Conservation (phyloP, 495 filamentous ascomycete genomes). For the Talaromyces wortmannii region DNA sequence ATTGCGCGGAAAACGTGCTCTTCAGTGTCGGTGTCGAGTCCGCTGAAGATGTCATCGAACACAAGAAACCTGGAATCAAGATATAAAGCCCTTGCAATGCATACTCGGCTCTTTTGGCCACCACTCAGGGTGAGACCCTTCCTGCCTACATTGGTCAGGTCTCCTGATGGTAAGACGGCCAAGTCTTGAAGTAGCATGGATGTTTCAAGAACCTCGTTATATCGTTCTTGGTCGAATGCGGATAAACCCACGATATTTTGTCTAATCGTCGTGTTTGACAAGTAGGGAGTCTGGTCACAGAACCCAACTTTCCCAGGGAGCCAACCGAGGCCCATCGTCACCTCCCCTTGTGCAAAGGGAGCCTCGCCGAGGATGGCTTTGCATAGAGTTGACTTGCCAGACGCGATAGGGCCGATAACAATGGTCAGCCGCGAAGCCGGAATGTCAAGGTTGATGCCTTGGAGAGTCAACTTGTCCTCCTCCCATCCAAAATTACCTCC, state of each 20-base stretch:
- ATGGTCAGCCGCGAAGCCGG: slow-evolving; percentile 18
- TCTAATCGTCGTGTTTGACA: slow-evolving; percentile 50
- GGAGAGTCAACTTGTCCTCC: slow-evolving; percentile 30
- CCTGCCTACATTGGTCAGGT: slow-evolving; percentile 53
- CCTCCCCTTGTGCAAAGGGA: slow-evolving; percentile 27
- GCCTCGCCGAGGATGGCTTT: slow-evolving; percentile 21
- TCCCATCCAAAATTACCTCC: slow-evolving; percentile 40
- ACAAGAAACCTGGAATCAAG: slow-evolving; percentile 42
- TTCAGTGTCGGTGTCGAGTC: slow-evolving; percentile 54
- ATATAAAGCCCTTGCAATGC: slow-evolving; percentile 49
- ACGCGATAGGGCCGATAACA: slow-evolving; percentile 16
- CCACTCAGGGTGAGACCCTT: slow-evolving; percentile 58
- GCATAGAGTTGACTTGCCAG: slow-evolving; percentile 22
- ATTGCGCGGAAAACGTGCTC: slow-evolving; percentile 52
- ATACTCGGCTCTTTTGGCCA: slow-evolving; percentile 46
- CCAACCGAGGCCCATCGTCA: slow-evolving; percentile 11
- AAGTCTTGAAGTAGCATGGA: slow-evolving; percentile 54
- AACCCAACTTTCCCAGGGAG: neutral
- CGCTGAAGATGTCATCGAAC: slow-evolving; percentile 55
- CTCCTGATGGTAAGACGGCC: slow-evolving; percentile 43
- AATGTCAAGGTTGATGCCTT: slow-evolving; percentile 30
- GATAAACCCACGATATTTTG: slow-evolving; percentile 52
- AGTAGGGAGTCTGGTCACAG: slow-evolving; percentile 35
- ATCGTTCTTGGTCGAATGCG: slow-evolving; percentile 46
- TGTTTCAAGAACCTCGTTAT: slow-evolving; percentile 49